Percentiles rank a stretch among this genome's conserved stretches.
Evolutionary conservation across 345 rosid species (phyloP).

Genomic region (Physaria fendleri): DNA sequence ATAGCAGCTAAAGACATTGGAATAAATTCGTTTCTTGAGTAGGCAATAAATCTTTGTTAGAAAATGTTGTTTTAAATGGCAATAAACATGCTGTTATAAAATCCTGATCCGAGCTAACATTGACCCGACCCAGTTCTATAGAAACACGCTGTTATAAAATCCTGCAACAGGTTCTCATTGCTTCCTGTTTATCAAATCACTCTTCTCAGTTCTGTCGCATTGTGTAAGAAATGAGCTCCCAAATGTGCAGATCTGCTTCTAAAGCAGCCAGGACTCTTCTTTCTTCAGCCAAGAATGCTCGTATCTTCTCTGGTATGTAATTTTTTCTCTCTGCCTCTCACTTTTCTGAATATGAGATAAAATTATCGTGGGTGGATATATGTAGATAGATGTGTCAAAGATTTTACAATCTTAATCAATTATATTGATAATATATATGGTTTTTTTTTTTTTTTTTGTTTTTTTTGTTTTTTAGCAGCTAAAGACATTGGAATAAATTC

Average conservation of each 20-base stretch:
- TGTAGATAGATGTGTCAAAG: not conserved
- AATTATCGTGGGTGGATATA: not conserved
- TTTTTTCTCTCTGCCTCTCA: not conserved
- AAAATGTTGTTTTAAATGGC: not conserved
- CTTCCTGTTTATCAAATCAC: not conserved
- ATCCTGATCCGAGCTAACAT: not conserved
- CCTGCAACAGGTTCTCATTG: conserved; percentile 1
- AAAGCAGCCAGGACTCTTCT: conserved; percentile 61
- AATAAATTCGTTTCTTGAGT: conserved; percentile 6
- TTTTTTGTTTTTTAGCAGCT: not conserved
- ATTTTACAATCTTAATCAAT: no score
- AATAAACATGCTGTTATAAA: not conserved
- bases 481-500: not conserved
- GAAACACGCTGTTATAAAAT: not conserved
- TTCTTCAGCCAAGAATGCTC: conserved; percentile 33
- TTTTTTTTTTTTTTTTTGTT: no score
- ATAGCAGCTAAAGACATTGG: not conserved
- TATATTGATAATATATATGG: no score
- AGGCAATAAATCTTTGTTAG: not conserved
- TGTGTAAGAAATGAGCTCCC: conserved; percentile 47
- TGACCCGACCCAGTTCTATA: not conserved
- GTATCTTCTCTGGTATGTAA: conserved; percentile 45
- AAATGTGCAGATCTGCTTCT: conserved; percentile 55
- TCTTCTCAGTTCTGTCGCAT: not conserved
- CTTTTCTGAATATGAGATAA: not conserved